Base-by-base conservation (phyloP, 352 stramenopile genomes). In the Pilasporangium apinafurcum region DNA sequence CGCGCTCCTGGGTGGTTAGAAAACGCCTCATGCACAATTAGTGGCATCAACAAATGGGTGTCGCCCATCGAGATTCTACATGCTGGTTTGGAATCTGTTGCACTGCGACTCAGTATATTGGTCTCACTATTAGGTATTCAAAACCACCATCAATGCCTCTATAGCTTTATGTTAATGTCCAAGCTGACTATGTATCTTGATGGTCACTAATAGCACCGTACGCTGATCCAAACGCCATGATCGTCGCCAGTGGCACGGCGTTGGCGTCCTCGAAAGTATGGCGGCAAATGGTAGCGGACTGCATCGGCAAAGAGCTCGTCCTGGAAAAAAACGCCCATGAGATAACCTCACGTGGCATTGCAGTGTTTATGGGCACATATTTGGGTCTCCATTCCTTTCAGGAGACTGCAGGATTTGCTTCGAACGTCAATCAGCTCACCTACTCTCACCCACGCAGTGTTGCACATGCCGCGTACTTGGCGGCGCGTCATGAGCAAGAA, bases 1-100 rank as follows among this genome's bases (percentile, higher is more conserved):
- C 75, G 94, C 30, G 86, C 89, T n/a, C 95, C 91, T 12, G 94
- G 91, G 0, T 98, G 86, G 87, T 64, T 87, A 37, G 83, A 84
- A 24, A 77, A 94, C 44, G 92, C 94, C 9, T 86, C 71, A 3
- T 96, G 86, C 39, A 83, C 85, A 4, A 95, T 98, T 47, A 85
- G 70, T 14, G 90, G 89, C 34, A 84, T 98, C 44, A 97, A 70
- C 36, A 86, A 94, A 50, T 86, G 86, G 59, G 97, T 88, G 33
- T 95, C 71, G 14, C 62, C 90, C 4, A 65, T 81, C n/a, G 53
- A 97, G 39, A 59, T 98, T 21, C 56, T 98, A 20, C 88, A 90
- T 48, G 83, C 84, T 20, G 85, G 73, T 52, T 74, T 98, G 56
- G 92, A 98, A 45, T 82, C 82, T 14, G 85, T 98, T 12, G 85